Evolutionary conservation across 371 early-diverging fungal species (phyloP).

Genomic region (Amoeboaphelidium protococcarum): DNA sequence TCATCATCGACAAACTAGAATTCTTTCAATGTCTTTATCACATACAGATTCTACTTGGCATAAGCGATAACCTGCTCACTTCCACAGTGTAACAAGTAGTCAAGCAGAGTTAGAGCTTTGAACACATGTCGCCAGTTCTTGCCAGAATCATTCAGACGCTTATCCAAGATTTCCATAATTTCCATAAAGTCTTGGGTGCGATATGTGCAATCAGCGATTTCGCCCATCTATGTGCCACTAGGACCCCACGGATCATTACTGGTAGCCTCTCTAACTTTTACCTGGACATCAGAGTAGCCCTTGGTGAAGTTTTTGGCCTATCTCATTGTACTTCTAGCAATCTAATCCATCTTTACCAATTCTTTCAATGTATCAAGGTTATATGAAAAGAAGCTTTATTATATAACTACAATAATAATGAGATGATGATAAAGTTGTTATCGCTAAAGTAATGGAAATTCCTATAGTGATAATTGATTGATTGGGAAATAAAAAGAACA

Average conservation of each 20-base stretch:
- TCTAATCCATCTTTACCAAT: not conserved
- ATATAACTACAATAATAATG: too few species aligned
- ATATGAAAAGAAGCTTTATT: too few species aligned
- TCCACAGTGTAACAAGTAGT: slow-evolving; percentile 48
- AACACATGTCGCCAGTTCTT: slow-evolving; percentile 95
- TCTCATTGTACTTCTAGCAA: not conserved
- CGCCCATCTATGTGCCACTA: slow-evolving; percentile 53
- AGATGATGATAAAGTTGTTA: too few species aligned
- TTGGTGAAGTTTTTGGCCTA: slow-evolving; percentile 60
- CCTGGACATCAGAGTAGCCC: slow-evolving; percentile 81
- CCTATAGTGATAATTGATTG: too few species aligned
- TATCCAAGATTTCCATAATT: slow-evolving; percentile 90
- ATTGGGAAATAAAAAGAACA: too few species aligned
- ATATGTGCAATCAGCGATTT: slow-evolving; percentile 61
- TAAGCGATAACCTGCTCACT: slow-evolving; percentile 66
- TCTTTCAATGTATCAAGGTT: too few species aligned
- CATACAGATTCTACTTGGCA: slow-evolving; percentile 59
- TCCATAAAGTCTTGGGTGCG: slow-evolving; percentile 71
- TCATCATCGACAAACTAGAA: slow-evolving; percentile 80
- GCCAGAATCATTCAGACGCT: slow-evolving; percentile 82
- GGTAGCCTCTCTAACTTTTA: slow-evolving; percentile 80
- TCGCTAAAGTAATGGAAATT: too few species aligned
- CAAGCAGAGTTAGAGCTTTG: slow-evolving; percentile 39
- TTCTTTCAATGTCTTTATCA: slow-evolving; percentile 79
- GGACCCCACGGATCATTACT: slow-evolving; percentile 75